Evolutionary conservation across 306 rosid genomes (phyloP), one percentile per base, ranked within the genome.

Genomic region (Citrullus colocynthis): DNA sequence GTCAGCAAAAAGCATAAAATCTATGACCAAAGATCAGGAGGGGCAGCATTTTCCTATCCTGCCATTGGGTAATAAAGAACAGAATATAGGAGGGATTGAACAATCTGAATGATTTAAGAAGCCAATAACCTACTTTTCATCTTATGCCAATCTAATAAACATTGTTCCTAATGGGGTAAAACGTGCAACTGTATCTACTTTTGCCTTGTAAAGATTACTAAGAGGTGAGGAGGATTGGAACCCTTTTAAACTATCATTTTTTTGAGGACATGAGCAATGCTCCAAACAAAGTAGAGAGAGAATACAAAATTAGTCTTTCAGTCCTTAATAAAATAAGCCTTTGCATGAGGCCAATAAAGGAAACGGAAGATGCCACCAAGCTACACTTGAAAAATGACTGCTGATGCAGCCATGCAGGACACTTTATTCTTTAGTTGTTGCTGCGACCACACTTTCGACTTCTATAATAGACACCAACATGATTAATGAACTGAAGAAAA

Each of bases 21-120:
- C 80, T 93, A 89, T 63, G 96, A 92, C 67, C 93, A 89, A 24
- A 91, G 87, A 84, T 93, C 96, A 71, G 90, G 88, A 83, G 67
- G 66, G 15, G 30, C 37, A 34, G 20, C 42, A 62, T 62, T 62
- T 62, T 62, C 20, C 42, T 15, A 36, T 6, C 42, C 69, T 62
- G 32, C 5, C 67, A 61, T 61, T 61, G 9, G 44, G 42, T 62
- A 62, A 15, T 28, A 61, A 61, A 62, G 39, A 14, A 62, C 9
- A 37, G n/a, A 62, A 62, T 62, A 32, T 30, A 12, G 32, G 42
- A 62, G 42, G 42, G 42, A 62, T 1, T 0, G 42, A 13, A 4
- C 42, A 62, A 62, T 32, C 7, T 62, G 8, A 9, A 62, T 62
- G 41, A 32, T 32, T 28, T 14, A 62, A 28, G 69, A 62, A 32